Evolutionary conservation across 441 rosid genomes (phyloP).

Genomic region (Isatis lusitanica): DNA sequence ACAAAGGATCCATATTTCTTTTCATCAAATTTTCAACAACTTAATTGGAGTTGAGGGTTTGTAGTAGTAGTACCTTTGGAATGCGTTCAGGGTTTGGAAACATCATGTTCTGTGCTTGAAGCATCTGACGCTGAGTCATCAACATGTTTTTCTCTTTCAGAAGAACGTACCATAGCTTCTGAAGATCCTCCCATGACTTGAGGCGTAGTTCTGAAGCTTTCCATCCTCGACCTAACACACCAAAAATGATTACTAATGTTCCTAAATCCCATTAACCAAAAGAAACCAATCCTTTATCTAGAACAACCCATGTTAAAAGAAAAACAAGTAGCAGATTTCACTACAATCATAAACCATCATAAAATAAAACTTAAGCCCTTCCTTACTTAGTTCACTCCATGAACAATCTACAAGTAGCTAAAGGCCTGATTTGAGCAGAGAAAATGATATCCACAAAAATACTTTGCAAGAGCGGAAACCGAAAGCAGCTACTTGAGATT

Average conservation of each 20-base stretch:
- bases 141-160: slow-evolving; percentile 94
- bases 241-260: background rate
- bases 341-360: background rate
- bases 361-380: background rate
- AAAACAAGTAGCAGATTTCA: background rate
- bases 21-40: background rate
- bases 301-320: background rate
- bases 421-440: background rate
- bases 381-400: background rate
- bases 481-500: background rate
- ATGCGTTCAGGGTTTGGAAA: slow-evolving; percentile 75
- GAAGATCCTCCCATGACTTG: slow-evolving; percentile 93
- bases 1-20: too few species aligned
- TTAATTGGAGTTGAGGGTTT: background rate
- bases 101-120: slow-evolving; percentile 47
- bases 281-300: background rate
- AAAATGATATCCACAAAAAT: background rate
- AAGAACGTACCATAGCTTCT: slow-evolving; percentile 90
- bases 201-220: slow-evolving; percentile 91
- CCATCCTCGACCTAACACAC: slow-evolving; percentile 85
- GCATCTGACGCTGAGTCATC: slow-evolving; percentile 92
- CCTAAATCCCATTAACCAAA: slow-evolving; percentile 12
- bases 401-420: background rate
- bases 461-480: background rate
- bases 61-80: slow-evolving; percentile 55